Base-by-base conservation (phyloP, 768 basidiomycete species). In the Boletus fagicola region DNA sequence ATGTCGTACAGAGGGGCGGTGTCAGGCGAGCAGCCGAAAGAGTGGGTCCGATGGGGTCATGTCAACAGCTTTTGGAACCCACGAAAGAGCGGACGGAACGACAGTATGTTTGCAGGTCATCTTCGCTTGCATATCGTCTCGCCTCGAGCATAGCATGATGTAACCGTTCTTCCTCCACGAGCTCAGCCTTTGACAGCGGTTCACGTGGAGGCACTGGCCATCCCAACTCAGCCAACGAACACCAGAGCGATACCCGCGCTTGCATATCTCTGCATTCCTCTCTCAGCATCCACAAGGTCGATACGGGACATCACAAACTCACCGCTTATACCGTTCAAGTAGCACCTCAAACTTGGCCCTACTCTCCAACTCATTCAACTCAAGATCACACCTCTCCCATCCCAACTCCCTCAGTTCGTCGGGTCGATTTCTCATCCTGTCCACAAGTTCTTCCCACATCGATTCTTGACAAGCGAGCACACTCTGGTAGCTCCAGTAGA, bases 361-460 rank as follows among this genome's bases (percentile, higher is more conserved):
- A 57, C 72, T 80, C 57, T 84, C 78, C 49, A 83, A 65, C 58
- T 83, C 81, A 62, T 78, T 81, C 46, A 85, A 70, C 61, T 87
- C 84, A 51, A 82, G 79, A 56, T 86, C 85, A 59, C n/a, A n/a
- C n/a, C 80, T 84, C 33, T 87, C 84, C 87, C 87, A 89, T n/a
- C 87, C 87, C 64, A 83, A 78, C 16, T 77, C 78, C 53, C 73
- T 68, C 28, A 88, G 70, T 56, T 83, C 79, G 7, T 77, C 75
- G 46, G 76, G 79, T 53, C 79, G 74, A 62, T 86, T 86, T 50
- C 83, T 75, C 69, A 86, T 77, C 58, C 82, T 78, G 59, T 85
- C 81, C 61, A 80, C 80, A 49, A 89, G 75, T 53, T 87, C 86
- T 59, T 88, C 87, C 86, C 87, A 89, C 85, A 89, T 87, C 30